Conservation (phyloP, 2,329 filamentous ascomycete genomes). For the Endothia cerciana region DNA sequence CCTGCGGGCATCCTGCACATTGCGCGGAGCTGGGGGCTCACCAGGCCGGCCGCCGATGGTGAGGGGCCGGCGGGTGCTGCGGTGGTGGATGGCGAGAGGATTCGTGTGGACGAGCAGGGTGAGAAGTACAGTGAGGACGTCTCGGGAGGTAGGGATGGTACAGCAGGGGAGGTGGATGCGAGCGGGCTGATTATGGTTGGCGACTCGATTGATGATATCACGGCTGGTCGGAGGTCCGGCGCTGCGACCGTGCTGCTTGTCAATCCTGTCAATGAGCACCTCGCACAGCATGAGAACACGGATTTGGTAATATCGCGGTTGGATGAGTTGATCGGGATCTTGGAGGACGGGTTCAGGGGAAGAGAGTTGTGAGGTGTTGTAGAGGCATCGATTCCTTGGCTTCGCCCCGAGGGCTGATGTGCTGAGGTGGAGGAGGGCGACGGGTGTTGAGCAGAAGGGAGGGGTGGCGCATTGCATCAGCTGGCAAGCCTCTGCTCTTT, state of each 20-base stretch:
- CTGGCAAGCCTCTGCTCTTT: neutral
- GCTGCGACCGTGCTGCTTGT: slow-evolving; percentile 88
- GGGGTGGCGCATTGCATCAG: neutral
- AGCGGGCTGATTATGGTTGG: slow-evolving; percentile 67
- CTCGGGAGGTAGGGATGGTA: slow-evolving; percentile 32
- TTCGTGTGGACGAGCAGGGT: slow-evolving; percentile 19
- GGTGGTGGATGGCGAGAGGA: slow-evolving; percentile 11
- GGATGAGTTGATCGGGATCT: slow-evolving; percentile 75
- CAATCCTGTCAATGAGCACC: slow-evolving; percentile 76
- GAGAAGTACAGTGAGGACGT: slow-evolving; percentile 32
- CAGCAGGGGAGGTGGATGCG: slow-evolving; percentile 44
- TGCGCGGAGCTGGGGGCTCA: slow-evolving; percentile 74
- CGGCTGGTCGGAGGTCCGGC: slow-evolving; percentile 79
- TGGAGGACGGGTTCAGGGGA: slow-evolving; percentile 76
- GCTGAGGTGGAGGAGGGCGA: no score
- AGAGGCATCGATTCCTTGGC: neutral
- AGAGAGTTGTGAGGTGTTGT: slow-evolving; percentile 34
- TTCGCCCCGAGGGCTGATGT: neutral
- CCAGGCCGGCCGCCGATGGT: slow-evolving; percentile 28
- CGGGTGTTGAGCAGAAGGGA: neutral
- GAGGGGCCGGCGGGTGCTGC: neutral
- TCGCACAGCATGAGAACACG: slow-evolving; percentile 74
- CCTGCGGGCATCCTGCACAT: slow-evolving; percentile 89
- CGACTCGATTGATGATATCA: slow-evolving; percentile 91
- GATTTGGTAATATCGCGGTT: slow-evolving; percentile 73